These are phyloP conservation scores for Tolypocladium amazonense DNA, from an alignment of 2,329 filamentous ascomycete genomes.

Conservation along the genomic window DNA sequence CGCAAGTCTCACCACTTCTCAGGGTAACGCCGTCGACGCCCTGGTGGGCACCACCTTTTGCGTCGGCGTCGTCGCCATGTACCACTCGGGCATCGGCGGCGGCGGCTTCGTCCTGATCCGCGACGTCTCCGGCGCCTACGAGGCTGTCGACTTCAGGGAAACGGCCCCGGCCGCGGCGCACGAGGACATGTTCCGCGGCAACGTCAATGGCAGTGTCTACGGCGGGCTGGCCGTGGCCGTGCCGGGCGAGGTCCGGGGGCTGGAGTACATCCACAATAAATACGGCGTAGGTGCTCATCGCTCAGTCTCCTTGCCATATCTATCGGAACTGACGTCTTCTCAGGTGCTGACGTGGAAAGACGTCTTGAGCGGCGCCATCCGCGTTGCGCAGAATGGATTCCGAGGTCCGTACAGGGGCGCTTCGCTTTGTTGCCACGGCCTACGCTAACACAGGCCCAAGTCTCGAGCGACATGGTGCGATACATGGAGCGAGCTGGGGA, in stretches of 20 bases:
- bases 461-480: slow-evolving; percentile 62
- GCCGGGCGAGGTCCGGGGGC: slow-evolving; percentile 65
- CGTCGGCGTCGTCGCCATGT: slow-evolving; percentile 65
- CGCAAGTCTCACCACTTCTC: not conserved
- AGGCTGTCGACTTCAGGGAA: slow-evolving; percentile 85
- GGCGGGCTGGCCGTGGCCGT: slow-evolving; percentile 65
- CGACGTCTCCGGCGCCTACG: slow-evolving; percentile 61
- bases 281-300: slow-evolving; percentile 42
- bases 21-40: slow-evolving; percentile 70
- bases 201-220: slow-evolving; percentile 53
- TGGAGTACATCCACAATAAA: slow-evolving; percentile 66
- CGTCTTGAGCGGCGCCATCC: slow-evolving; percentile 64
- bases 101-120: slow-evolving; percentile 85
- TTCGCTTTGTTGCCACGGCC: not conserved
- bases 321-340: not conserved
- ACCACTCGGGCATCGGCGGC: slow-evolving; percentile 75
- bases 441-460: slow-evolving; percentile 13
- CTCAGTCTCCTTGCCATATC: not conserved
- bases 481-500: slow-evolving; percentile 52
- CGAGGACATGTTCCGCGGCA: slow-evolving; percentile 75
- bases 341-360: slow-evolving; percentile 55
- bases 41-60: slow-evolving; percentile 66
- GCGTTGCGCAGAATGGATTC: slow-evolving; percentile 66
- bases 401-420: slow-evolving; percentile 17
- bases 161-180: slow-evolving; percentile 72